phyloP scores from a whole-genome alignment of 78 protist genomes.

The Trichosphaerium sp. region DNA sequence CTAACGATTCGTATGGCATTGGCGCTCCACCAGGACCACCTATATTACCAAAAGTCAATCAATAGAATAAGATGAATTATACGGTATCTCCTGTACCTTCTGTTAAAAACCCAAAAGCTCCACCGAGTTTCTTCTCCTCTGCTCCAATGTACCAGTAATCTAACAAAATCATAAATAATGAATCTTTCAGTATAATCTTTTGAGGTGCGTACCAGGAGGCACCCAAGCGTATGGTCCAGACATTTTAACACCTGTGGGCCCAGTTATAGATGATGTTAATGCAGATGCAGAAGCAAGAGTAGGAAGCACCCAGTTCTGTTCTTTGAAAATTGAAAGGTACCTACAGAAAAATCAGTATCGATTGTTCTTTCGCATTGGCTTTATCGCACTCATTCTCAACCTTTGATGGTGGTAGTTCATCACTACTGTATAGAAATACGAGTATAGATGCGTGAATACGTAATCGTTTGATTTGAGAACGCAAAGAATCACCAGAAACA shows the following conservation, averaged over 20 bases:
- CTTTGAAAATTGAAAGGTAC: not conserved
- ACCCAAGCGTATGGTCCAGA: slow-evolving; percentile 5
- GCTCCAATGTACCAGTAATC: no score
- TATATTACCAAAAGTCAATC: not conserved
- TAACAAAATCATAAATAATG: no score
- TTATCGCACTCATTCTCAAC: slow-evolving; percentile 4
- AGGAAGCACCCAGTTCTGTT: slow-evolving; percentile 2
- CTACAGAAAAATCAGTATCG: no score
- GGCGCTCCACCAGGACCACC: not conserved
- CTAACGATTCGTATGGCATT: not conserved
- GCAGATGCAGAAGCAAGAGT: slow-evolving; percentile 1
- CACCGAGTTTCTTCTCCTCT: no score
- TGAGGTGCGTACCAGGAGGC: not conserved
- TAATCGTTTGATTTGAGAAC: not conserved
- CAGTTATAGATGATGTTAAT: not conserved
- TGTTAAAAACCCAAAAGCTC: slow-evolving; percentile 3
- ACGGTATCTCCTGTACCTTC: slow-evolving; percentile 13
- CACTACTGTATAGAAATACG: not conserved
- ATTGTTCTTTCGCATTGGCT: no score
- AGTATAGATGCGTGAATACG: slow-evolving; percentile 7
- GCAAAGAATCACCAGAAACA: not conserved
- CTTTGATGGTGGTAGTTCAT: slow-evolving; percentile 4
- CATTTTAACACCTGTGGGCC: slow-evolving; percentile 17
- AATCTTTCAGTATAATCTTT: not conserved
- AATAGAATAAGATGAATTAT: no score